Conservation (phyloP, 306 rosid species). For the Acacia acuminata region DNA sequence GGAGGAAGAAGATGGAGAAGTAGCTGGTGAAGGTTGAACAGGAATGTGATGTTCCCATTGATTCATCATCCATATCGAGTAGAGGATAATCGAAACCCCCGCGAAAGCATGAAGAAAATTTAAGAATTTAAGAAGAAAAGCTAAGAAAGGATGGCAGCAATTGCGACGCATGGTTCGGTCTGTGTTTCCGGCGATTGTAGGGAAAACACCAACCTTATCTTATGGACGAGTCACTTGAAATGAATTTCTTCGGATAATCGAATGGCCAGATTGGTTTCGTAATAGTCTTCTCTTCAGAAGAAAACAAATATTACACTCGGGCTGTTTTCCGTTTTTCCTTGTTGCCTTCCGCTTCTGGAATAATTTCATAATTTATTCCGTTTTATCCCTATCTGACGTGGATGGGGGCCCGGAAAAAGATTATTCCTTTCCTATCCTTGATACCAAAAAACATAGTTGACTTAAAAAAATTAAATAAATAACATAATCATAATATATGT, state of each 20-base stretch:
- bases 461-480: no score
- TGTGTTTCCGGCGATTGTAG: not conserved
- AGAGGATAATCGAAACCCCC: conserved; percentile 71
- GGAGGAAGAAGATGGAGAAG: conserved; percentile 47
- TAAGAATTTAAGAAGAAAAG: conserved; percentile 71
- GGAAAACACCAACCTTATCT: not conserved
- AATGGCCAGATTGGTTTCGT: not conserved
- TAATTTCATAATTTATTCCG: not conserved
- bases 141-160: conserved; percentile 77
- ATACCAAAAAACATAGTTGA: no score
- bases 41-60: conserved; percentile 73
- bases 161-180: conserved; percentile 53
- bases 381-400: not conserved
- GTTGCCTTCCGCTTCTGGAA: not conserved
- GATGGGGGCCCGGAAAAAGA: not conserved
- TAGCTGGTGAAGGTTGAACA: conserved; percentile 46
- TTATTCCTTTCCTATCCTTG: no score
- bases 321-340: not conserved
- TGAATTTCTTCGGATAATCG: not conserved
- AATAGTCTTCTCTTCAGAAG: not conserved
- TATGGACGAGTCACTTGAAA: not conserved
- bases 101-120: conserved; percentile 87
- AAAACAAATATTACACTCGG: not conserved
- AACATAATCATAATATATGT: no score
- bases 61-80: conserved; percentile 83